Evolutionary conservation across 1,139 yeast genomes (phyloP), one percentile per base, ranked within the genome.

Genomic region (Yueomyces sp.): DNA sequence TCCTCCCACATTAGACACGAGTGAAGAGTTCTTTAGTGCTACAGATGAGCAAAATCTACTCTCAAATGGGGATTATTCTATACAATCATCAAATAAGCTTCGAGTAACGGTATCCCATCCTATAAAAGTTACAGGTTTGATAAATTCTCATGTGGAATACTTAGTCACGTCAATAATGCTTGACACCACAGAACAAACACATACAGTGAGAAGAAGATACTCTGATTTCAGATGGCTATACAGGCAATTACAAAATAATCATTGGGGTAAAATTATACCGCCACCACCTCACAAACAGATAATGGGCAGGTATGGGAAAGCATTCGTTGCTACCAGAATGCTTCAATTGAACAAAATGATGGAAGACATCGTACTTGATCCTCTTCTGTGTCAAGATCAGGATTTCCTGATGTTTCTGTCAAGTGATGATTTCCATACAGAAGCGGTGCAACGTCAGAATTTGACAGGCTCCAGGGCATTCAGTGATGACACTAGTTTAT

Each of bases 271-370:
- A 45, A 81, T 93, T 37, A 80, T 93, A 29, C 98, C 98, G 1
- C 96, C 98, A 0, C 97, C 98, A 8, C 98, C 99, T 1, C 85
- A 86, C 36, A 93, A 93, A 57, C 97, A 91, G 62, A 84, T 86
- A 0, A 81, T 89, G 46, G 96, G 96, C 3, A 70, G 95, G 50
- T 82, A 81, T 63, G 85, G 86, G 55, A 89, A 84, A 51, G 87
- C 80, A 54, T 87, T 91, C 56, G 79, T 91, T 42, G 97, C 89
- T 59, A 78, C 77, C 50, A 75, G 98, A 62, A 69, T 97, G 46
- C 67, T 79, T 36, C 86, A 93, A n/a, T 69, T 91, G 59, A 96
- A 89, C 57, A 77, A 74, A 50, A 93, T 91, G 99, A 70, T 91
- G 47, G 67, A 62, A 44, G 82, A 82, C 56, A 81, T 85, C 32